These are phyloP conservation scores for Pyrenophora graminea DNA, from an alignment of 2,329 filamentous ascomycete genomes.

Conservation along the genomic window DNA sequence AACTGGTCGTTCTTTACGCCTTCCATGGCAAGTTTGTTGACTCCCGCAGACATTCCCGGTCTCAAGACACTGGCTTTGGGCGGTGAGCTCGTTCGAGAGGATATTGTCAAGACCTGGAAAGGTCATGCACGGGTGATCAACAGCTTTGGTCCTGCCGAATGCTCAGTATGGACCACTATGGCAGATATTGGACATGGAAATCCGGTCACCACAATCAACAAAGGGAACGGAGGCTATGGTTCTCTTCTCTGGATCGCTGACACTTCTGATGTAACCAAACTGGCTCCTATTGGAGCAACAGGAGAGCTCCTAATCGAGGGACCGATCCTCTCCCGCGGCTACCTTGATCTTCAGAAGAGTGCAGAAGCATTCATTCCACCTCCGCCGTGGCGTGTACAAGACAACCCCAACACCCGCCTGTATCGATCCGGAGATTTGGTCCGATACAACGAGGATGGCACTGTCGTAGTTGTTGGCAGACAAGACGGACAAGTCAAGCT, in stretches of 20 bases:
- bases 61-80: constrained; percentile 48
- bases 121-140: constrained; percentile 27
- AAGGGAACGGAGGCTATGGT: constrained; percentile 5
- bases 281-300: constrained; percentile 20
- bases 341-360: constrained; percentile 5
- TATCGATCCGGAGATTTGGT: constrained; percentile 1
- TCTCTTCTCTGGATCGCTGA: constrained; percentile 29
- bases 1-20: constrained; percentile 14
- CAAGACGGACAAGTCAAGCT: constrained; percentile 1
- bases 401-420: background rate
- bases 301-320: constrained; percentile 61
- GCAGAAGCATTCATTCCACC: constrained; percentile 1
- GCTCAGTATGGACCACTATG: constrained; percentile 13
- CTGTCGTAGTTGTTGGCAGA: background rate
- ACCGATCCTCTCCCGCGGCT: constrained; percentile 43
- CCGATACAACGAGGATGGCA: background rate
- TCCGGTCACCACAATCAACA: background rate
- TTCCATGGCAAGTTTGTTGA: background rate
- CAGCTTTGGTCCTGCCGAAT: constrained; percentile 5
- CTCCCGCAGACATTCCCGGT: constrained; percentile 47
- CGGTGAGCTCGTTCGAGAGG: constrained; percentile 46
- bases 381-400: background rate
- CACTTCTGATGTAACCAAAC: constrained; percentile 13
- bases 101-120: constrained; percentile 18
- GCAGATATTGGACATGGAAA: constrained; percentile 20